Evolutionary conservation across 139 green algal genomes (phyloP), one percentile per base, ranked within the genome.

Genomic region (Picochlorum sp.): DNA sequence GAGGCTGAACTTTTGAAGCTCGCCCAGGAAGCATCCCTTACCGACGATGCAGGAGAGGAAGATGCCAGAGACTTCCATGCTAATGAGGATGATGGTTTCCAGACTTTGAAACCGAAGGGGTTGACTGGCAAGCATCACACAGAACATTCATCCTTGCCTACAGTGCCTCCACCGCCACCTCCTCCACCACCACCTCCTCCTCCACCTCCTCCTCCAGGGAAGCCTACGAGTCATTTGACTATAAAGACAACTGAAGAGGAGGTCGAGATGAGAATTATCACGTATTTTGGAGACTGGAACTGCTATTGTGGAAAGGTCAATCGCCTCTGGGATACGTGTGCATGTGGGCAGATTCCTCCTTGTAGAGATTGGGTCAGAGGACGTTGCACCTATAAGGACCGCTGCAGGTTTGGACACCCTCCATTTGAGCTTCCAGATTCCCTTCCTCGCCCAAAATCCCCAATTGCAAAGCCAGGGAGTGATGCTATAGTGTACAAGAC

Each of bases 1-100:
- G 81, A 90, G 58, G 70, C 74, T 2, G 84, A 87, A 62, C 72
- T 81, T 23, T 79, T 89, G 20, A 55, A 63, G 23, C 45, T 44
- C 6, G 82, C 69, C 13, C 62, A 80, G 62, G 79, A 85, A 57
- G 78, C 72, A 1, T 78, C 61, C 45, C 57, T 87, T 28, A 45
- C 26, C 4, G 30, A 24, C 9, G 30, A 62, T 30, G 11, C 41
- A 28, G 20, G 5, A 18, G 51, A 30, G 14, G 51, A 30, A 30
- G 11, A 15, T 38, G 21, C n/a, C 0, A 6, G 21, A 38, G 21
- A 30, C 23, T 9, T 20, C 6, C 8, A 41, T 59, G 4, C 6
- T 0, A 21, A 54, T 54, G 47, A 24, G 1, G 2, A 54, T 54
- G 51, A 59, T n/a, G 51, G 51, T 13, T 30, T 34, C 23, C 21